These are phyloP conservation scores for Backusella tarrabulga DNA, from an alignment of 192 early-diverging fungal genomes.

Conservation along the genomic window DNA sequence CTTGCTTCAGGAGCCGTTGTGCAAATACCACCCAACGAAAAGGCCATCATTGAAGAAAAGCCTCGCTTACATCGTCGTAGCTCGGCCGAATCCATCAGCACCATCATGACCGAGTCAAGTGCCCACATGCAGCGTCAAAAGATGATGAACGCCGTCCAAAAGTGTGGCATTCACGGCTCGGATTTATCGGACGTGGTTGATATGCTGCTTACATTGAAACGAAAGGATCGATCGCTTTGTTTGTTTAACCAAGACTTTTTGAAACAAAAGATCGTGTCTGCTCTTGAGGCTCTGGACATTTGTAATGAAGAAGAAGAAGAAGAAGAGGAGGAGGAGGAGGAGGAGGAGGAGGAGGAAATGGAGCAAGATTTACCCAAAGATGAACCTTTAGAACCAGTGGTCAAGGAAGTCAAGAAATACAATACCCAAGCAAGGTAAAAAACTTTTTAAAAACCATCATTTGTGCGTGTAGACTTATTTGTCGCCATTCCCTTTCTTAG, in stretches of 20 bases:
- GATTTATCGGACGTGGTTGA: slow-evolving; percentile 34
- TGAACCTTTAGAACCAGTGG: background rate
- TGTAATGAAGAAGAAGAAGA: slow-evolving; percentile 17
- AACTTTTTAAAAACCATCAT: background rate
- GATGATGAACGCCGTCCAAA: slow-evolving; percentile 29
- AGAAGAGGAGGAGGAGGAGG: background rate
- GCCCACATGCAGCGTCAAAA: slow-evolving; percentile 29
- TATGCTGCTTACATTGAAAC: slow-evolving; percentile 32
- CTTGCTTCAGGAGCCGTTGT: slow-evolving; percentile 22
- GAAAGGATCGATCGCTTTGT: slow-evolving; percentile 36
- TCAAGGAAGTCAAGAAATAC: background rate
- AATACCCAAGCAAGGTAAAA: background rate
- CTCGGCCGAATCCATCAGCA: slow-evolving; percentile 29
- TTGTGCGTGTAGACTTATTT: background rate
- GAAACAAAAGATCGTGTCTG: slow-evolving; percentile 22
- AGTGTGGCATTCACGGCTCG: slow-evolving; percentile 5
- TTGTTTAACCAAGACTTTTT: slow-evolving; percentile 39
- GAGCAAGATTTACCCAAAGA: background rate
- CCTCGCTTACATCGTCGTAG: slow-evolving; percentile 7
- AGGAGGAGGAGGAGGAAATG: background rate
- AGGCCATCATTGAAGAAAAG: background rate
- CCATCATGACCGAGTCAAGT: slow-evolving; percentile 33
- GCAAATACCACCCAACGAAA: slow-evolving; percentile 6
- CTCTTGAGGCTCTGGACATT: slow-evolving; percentile 28
- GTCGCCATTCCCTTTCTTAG: background rate